Conservation (phyloP, 352 stramenopile species). For the Globisporangium megalacanthum region DNA sequence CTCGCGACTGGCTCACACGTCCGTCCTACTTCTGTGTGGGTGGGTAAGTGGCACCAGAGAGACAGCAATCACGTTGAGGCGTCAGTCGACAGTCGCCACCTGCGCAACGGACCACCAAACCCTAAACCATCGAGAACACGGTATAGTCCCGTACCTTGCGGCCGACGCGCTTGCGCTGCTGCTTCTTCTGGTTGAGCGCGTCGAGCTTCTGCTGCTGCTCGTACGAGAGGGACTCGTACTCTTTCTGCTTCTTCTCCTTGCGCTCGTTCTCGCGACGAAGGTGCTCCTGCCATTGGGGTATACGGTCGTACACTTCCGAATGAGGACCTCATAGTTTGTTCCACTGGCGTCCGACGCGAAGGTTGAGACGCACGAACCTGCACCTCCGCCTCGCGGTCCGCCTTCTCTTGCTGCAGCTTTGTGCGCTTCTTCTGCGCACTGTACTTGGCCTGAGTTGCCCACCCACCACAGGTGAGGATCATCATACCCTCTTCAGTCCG, state of each 20-base stretch:
- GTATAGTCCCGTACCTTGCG: slow-evolving; percentile 44
- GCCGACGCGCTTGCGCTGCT: slow-evolving; percentile 58
- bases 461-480: neutral
- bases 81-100: neutral
- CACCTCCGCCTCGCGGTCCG: slow-evolving; percentile 22
- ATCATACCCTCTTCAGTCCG: neutral
- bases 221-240: slow-evolving; percentile 76
- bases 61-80: too few relatives aligned
- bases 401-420: slow-evolving; percentile 56
- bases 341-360: neutral
- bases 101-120: too few relatives aligned
- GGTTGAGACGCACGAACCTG: slow-evolving; percentile 19
- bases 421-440: slow-evolving; percentile 66
- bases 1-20: too few relatives aligned
- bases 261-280: slow-evolving; percentile 40
- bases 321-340: neutral
- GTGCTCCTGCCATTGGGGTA: slow-evolving; percentile 45
- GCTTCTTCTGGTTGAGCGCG: slow-evolving; percentile 61
- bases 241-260: slow-evolving; percentile 73
- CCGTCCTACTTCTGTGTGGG: too few relatives aligned
- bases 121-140: neutral
- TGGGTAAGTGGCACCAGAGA: too few relatives aligned
- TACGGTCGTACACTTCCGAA: neutral
- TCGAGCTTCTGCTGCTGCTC: slow-evolving; percentile 79
- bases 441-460: slow-evolving; percentile 46